Evolutionary conservation across 225 moss, liverwort and hornwort species (phyloP).

Genomic region (Ulota crispa): DNA sequence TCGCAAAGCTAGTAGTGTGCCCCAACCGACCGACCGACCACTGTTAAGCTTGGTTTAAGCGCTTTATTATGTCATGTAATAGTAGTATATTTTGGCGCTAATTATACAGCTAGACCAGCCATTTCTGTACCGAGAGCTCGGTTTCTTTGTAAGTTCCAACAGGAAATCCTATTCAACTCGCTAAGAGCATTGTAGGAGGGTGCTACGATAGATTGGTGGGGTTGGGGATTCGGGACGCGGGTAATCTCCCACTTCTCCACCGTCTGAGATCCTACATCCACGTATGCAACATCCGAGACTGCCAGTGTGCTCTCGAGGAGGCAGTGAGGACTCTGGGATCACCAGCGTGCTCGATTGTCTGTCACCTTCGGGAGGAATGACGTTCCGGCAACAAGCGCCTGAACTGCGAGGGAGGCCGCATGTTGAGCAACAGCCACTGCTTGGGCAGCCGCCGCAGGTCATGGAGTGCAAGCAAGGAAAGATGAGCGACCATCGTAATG

Average conservation of each 20-base stretch:
- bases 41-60: slow-evolving; percentile 6
- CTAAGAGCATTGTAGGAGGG: neutral
- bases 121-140: slow-evolving; percentile 28
- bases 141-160: slow-evolving; percentile 14
- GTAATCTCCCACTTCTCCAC: neutral
- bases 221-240: neutral
- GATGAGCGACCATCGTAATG: neutral
- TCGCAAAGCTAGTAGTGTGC: slow-evolving; percentile 67
- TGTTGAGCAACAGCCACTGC: neutral
- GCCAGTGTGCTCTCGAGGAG: neutral
- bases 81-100: slow-evolving; percentile 16
- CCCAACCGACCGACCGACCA: neutral
- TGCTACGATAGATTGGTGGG: no score
- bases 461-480: neutral
- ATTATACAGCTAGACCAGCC: slow-evolving; percentile 17
- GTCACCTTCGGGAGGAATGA: neutral
- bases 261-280: neutral
- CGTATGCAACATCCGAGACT: neutral
- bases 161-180: slow-evolving; percentile 1
- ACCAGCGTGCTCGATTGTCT: neutral
- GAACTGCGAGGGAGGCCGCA: neutral
- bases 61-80: slow-evolving; percentile 18
- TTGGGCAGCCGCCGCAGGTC: neutral
- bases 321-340: neutral
- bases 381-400: neutral